Evolutionary conservation across 1,284 basidiomycete genomes (phyloP).

Genomic region (Fomitopsis betulina): DNA sequence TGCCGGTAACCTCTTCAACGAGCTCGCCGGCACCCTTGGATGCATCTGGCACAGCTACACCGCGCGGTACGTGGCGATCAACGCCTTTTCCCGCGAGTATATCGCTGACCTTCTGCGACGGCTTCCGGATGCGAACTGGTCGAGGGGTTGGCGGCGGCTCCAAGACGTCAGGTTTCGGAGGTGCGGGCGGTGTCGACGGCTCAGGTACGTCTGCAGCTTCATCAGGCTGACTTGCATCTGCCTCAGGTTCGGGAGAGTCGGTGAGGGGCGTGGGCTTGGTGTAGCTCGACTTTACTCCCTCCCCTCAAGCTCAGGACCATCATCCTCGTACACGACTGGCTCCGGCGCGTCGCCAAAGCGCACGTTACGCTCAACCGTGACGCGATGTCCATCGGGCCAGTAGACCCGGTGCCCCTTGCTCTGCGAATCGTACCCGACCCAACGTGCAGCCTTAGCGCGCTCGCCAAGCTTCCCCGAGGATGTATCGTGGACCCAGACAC

Average conservation of each 20-base stretch:
- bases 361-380: background rate
- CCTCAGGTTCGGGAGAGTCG: background rate
- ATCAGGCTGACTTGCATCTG: too few species aligned
- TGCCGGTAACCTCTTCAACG: too few species aligned
- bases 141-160: too few species aligned
- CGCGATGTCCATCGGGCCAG: constrained; percentile 11
- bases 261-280: background rate
- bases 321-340: background rate
- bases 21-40: too few species aligned
- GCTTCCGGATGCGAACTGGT: too few species aligned
- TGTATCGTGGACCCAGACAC: constrained; percentile 4
- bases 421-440: constrained; percentile 1
- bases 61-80: too few species aligned
- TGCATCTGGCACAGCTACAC: too few species aligned
- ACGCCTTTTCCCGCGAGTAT: too few species aligned
- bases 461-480: constrained; percentile 1
- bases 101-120: too few species aligned
- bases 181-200: too few species aligned
- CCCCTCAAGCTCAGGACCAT: background rate
- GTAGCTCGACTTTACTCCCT: background rate
- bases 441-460: constrained; percentile 1
- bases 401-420: constrained; percentile 26
- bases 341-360: background rate
- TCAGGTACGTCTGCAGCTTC: too few species aligned
- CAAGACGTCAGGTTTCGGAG: too few species aligned